A percentile compares a stretch with the other conserved stretches of the same genome.
These are phyloP conservation scores for Lactarius trivialis DNA, from an alignment of 768 basidiomycete species.

Conservation along the genomic window DNA sequence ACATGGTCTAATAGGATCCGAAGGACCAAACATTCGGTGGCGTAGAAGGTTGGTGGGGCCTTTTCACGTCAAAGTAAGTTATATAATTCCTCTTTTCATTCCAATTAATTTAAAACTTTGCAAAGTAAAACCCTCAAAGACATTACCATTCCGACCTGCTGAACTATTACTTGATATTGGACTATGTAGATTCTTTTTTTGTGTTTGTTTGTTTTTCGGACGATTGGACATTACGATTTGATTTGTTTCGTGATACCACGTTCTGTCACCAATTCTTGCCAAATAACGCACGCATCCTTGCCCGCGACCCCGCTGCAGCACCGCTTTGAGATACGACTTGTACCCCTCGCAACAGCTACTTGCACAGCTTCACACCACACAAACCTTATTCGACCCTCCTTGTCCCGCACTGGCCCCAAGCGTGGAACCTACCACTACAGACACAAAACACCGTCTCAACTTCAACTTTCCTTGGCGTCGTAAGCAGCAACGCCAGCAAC, in stretches of 20 bases:
- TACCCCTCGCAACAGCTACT: neutral
- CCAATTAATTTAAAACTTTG: neutral
- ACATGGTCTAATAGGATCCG: conserved; percentile 1
- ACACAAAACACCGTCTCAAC: conserved; percentile 1
- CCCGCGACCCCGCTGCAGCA: conserved; percentile 4
- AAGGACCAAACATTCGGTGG: conserved; percentile 66
- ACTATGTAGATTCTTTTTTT: neutral
- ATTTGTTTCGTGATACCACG: neutral
- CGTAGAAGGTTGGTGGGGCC: conserved; percentile 70
- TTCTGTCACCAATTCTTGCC: conserved; percentile 9
- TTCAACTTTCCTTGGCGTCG: conserved; percentile 4
- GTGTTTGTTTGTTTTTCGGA: neutral
- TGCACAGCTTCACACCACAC: neutral
- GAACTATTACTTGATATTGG: neutral
- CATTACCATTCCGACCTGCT: conserved; percentile 60
- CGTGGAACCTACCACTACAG: neutral
- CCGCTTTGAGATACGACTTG: neutral
- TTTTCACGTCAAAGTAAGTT: conserved; percentile 53
- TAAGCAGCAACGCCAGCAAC: conserved; percentile 1
- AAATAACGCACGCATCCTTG: conserved; percentile 4
- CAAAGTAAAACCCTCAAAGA: conserved; percentile 63
- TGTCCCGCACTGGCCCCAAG: conserved; percentile 1
- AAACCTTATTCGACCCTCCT: neutral
- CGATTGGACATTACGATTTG: neutral
- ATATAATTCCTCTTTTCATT: neutral